phyloP scores from a whole-genome alignment of 1,284 basidiomycete genomes.

The Tetrapyrgos nigripes region DNA sequence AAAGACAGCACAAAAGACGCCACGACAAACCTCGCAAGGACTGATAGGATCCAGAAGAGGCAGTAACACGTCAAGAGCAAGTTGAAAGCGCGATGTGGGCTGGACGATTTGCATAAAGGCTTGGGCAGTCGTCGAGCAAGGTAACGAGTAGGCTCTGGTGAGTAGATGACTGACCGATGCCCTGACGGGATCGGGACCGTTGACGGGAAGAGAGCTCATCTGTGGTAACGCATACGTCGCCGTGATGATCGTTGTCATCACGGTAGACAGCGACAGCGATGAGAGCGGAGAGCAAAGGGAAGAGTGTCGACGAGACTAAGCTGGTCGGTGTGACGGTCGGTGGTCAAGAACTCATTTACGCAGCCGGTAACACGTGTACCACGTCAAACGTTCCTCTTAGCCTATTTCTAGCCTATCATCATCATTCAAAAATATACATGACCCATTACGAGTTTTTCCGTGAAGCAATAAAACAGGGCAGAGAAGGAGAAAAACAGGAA shows the following conservation, averaged over 20 bases:
- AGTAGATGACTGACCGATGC: constrained; percentile 68
- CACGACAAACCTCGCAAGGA: constrained; percentile 54
- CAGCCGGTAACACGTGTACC: background rate
- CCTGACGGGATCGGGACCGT: constrained; percentile 12
- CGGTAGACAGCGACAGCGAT: too few relatives aligned
- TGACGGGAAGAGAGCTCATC: too few relatives aligned
- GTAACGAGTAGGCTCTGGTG: constrained; percentile 64
- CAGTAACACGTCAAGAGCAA: constrained; percentile 77
- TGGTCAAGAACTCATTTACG: background rate
- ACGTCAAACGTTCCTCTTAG: too few relatives aligned
- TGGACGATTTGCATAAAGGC: constrained; percentile 76
- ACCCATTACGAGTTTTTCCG: background rate
- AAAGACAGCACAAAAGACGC: background rate
- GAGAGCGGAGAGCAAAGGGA: background rate
- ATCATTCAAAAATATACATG: background rate
- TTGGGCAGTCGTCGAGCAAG: constrained; percentile 76
- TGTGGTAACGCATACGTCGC: too few relatives aligned
- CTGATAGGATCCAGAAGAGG: constrained; percentile 64
- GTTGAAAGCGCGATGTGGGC: constrained; percentile 73
- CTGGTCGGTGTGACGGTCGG: too few relatives aligned
- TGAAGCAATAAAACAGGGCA: background rate
- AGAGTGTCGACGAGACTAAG: too few relatives aligned
- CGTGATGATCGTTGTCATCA: background rate
- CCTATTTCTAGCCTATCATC: too few relatives aligned
- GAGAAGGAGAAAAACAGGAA: background rate